Base-by-base conservation (phyloP, 2,329 filamentous ascomycete genomes). In the Fusarium anthophilum region DNA sequence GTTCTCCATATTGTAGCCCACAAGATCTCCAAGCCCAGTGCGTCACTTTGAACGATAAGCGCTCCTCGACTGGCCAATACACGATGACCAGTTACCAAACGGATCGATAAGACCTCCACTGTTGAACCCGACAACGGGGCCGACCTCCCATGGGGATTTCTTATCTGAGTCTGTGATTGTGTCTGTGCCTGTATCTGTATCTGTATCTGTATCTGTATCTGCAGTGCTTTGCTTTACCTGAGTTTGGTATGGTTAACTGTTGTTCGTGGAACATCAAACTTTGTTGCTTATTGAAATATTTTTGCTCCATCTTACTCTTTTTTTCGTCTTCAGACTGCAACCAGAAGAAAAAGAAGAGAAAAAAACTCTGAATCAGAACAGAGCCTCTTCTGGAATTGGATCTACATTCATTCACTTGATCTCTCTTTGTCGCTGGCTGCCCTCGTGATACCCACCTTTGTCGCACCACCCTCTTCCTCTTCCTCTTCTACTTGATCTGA, bases 1-100 rank as follows among this genome's bases (percentile, higher is more conserved):
- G 53, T 62, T 70, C 71, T 70, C 76, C 75, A 70, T 68, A 75
- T 74, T 75, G 75, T 69, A 77, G 73, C 72, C 78, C 76, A 77
- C 67, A 77, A 66, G 72, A 78, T 77, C 69, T 61, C 47, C 55
- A 63, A 69, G 60, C 63, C 67, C 63, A 70, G 64, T 78, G 67
- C 74, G 73, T 78, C 73, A 78, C 70, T 44, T 50, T 51, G 43
- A 20, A 59, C 59, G 74, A 78, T 78, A 78, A 78, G 76, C 69
- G 53, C 56, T 66, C 53, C n/a, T 54, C 32, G 38, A 55, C 60
- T 70, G 67, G 73, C 76, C 76, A 78, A 78, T 78, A 60, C 73
- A 68, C 44, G 56, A 65, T 39, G 63, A 51, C 66, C 45, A 38
- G 72, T 78, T 74, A 67, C 69, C 66, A 78, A 72, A 74, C 55